A percentile compares a stretch with the other conserved stretches of the same genome.
phyloP scores from a whole-genome alignment of 352 stramenopile species.

The Vaucheria bursata region DNA sequence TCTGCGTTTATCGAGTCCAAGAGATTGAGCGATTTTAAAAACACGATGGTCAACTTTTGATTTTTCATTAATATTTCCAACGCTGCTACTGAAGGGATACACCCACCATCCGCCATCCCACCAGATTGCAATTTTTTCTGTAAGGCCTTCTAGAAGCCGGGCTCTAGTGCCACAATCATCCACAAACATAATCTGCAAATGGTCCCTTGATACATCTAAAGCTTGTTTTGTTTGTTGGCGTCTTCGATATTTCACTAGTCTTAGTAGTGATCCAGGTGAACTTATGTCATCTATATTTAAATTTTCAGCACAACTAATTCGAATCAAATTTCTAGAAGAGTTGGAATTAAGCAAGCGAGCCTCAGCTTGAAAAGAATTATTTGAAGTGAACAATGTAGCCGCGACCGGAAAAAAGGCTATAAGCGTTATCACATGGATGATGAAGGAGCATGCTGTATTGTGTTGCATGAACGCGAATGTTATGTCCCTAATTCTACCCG shows the following conservation, averaged over 20 bases:
- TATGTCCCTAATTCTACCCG: too few relatives aligned
- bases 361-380: too few relatives aligned
- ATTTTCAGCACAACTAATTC: too few relatives aligned
- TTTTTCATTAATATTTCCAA: background rate
- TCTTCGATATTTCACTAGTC: background rate
- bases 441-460: too few relatives aligned
- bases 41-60: background rate
- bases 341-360: too few relatives aligned
- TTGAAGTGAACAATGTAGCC: too few relatives aligned
- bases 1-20: background rate
- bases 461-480: too few relatives aligned
- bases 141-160: conserved; percentile 2
- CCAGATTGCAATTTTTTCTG: conserved; percentile 11
- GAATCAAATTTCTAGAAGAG: too few relatives aligned
- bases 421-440: too few relatives aligned
- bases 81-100: conserved; percentile 5
- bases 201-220: background rate
- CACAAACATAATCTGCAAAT: background rate
- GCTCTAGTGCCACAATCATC: background rate
- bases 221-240: background rate
- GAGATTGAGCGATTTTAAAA: background rate
- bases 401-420: too few relatives aligned
- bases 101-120: background rate
- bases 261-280: background rate
- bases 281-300: too few relatives aligned